Conservation (phyloP, 306 rosid species). For the Lagenaria siceraria region DNA sequence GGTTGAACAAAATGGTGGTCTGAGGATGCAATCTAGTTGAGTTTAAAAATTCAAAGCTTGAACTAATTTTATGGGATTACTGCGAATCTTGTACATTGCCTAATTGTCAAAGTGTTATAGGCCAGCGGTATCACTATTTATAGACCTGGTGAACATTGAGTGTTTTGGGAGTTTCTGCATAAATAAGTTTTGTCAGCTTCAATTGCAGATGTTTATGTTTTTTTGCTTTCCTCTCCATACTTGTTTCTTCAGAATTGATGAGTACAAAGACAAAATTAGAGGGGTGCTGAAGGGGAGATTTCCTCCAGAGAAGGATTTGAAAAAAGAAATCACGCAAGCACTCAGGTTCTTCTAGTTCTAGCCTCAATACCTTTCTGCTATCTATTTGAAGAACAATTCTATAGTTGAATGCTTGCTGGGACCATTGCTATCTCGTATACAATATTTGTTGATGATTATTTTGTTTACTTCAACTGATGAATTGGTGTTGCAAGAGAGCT, state of each 20-base stretch:
- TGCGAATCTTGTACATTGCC: not conserved
- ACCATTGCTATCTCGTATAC: not conserved
- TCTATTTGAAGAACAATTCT: not conserved
- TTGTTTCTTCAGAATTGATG: constrained; percentile 52
- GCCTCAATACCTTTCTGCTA: not conserved
- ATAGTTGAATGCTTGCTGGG: not conserved
- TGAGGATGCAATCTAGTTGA: not conserved
- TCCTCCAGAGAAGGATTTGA: constrained; percentile 81
- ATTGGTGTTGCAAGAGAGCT: not conserved
- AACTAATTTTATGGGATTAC: not conserved
- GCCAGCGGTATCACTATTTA: not conserved
- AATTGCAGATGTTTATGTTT: constrained; percentile 10
- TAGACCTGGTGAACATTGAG: not conserved
- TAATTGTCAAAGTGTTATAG: not conserved
- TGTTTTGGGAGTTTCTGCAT: constrained; percentile 1
- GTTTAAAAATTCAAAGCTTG: not conserved
- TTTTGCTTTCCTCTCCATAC: constrained; percentile 5
- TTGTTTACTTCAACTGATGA: not conserved
- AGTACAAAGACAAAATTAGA: constrained; percentile 62
- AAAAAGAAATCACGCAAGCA: constrained; percentile 57
- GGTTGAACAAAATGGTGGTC: not conserved
- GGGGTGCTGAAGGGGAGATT: constrained; percentile 78
- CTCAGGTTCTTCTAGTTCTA: constrained; percentile 42
- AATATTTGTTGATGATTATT: not conserved
- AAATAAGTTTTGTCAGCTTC: constrained; percentile 5